Evolutionary conservation across 75 land plant genomes (phyloP), one percentile per base, ranked within the genome.

Genomic region (Selaginella moellendorffii): DNA sequence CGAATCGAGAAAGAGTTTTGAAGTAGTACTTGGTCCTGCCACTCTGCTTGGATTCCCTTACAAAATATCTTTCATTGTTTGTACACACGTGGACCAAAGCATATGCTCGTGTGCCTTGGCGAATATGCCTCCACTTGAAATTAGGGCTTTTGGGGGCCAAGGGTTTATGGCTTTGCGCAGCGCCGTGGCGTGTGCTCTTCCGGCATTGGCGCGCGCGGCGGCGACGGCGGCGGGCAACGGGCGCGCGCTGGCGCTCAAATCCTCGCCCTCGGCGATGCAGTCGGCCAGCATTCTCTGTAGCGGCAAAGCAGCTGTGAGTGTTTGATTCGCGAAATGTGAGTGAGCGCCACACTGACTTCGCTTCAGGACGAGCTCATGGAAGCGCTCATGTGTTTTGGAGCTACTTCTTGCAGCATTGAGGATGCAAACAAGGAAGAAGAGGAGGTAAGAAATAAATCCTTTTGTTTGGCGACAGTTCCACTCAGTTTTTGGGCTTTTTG

Each of bases 301-400:
- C 14, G 46, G 46, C 14, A 14, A 36, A 36, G 5, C 46, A 36
- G 46, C 46, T 5, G 46, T 36, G 46, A 36, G 46, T 36, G n/a
- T n/a, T n/a, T n/a, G n/a, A n/a, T n/a, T n/a, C n/a, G n/a, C n/a
- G n/a, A n/a, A n/a, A 36, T 66, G 72, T 69, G n/a, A n/a, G n/a
- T n/a, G n/a, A n/a, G n/a, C n/a, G n/a, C n/a, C n/a, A n/a, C n/a
- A n/a, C n/a, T n/a, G n/a, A n/a, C n/a, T n/a, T n/a, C n/a, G n/a
- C n/a, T 65, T n/a, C n/a, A 87, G 91, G 91, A 79, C 71, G 53
- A 25, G 59, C 68, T 87, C 54, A 74, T 83, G 18, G 91, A 87
- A 65, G 80, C 87, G 24, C 80, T 87, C 27, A 36, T 87, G 63
- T 79, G 84, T 51, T 87, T 81, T 77, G 91, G 91, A 63, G 91